Evolutionary conservation across 495 filamentous ascomycete genomes (phyloP).

Genomic region (Pyronema domesticum): DNA sequence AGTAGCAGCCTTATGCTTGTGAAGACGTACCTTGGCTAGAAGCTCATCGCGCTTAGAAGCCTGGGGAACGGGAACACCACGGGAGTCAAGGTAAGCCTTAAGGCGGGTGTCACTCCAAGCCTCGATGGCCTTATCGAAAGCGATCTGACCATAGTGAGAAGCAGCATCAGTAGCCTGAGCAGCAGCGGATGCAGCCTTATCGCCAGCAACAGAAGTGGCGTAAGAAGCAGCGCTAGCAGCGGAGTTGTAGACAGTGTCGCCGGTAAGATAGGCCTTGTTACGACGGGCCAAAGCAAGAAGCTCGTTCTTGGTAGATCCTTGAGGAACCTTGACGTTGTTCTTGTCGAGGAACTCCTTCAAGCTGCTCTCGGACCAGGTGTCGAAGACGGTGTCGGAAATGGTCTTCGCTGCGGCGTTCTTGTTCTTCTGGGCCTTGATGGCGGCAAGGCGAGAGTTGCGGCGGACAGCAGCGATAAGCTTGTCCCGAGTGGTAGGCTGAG

Average conservation of each 20-base stretch:
- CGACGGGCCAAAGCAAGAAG: constrained; percentile 80
- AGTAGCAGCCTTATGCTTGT: constrained; percentile 52
- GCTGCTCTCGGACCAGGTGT: constrained; percentile 70
- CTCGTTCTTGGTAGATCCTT: constrained; percentile 80
- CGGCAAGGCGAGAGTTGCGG: constrained; percentile 70
- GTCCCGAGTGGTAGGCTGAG: constrained; percentile 72
- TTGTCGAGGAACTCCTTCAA: constrained; percentile 66
- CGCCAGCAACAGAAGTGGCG: constrained; percentile 51
- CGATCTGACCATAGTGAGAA: constrained; percentile 43
- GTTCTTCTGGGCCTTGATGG: constrained; percentile 46
- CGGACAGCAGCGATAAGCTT: constrained; percentile 76
- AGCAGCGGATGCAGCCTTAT: constrained; percentile 38
- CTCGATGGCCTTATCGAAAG: constrained; percentile 44
- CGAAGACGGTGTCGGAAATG: constrained; percentile 65
- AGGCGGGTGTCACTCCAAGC: constrained; percentile 50
- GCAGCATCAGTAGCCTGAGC: constrained; percentile 51
- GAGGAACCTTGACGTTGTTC: constrained; percentile 63
- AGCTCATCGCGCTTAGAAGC: constrained; percentile 62
- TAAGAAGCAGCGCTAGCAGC: constrained; percentile 19
- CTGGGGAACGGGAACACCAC: constrained; percentile 57
- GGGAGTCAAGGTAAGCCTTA: constrained; percentile 58
- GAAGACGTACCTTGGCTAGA: constrained; percentile 50
- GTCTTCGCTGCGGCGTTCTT: constrained; percentile 51
- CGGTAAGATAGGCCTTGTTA: constrained; percentile 56
- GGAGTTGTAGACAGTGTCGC: constrained; percentile 43